Conservation (phyloP, 768 basidiomycete genomes). For the Pulveroboletus frians region DNA sequence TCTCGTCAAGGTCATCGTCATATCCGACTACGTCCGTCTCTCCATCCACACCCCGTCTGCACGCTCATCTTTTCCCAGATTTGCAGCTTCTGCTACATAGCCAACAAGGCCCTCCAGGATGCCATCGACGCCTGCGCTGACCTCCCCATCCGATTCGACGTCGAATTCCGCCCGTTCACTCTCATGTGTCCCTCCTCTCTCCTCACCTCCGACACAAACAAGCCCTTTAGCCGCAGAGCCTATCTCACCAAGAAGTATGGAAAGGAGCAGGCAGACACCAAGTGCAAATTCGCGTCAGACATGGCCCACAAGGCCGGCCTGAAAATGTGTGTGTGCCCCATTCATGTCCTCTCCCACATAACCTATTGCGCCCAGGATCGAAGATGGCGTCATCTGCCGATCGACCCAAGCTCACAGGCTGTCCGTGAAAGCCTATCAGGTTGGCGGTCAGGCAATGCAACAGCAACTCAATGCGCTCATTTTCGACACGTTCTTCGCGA, state of each 20-base stretch:
- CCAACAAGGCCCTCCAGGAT: constrained; percentile 32
- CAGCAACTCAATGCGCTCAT: constrained; percentile 32
- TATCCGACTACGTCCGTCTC: constrained; percentile 32
- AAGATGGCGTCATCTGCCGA: constrained; percentile 36
- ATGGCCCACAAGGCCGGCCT: constrained; percentile 29
- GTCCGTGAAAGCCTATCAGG: constrained; percentile 38
- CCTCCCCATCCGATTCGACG: constrained; percentile 32
- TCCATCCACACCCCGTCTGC: background rate
- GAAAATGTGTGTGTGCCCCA: constrained; percentile 16
- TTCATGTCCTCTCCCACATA: background rate
- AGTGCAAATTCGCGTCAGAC: constrained; percentile 23
- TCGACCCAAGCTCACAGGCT: constrained; percentile 43
- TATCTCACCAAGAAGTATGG: constrained; percentile 26
- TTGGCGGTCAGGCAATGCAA: constrained; percentile 39
- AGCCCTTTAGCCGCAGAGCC: constrained; percentile 17
- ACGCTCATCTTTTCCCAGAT: constrained; percentile 20
- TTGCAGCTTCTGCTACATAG: constrained; percentile 38
- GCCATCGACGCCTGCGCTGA: constrained; percentile 33
- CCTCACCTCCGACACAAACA: constrained; percentile 16
- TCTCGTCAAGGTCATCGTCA: constrained; percentile 29
- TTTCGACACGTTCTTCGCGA: constrained; percentile 39
- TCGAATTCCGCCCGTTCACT: constrained; percentile 34
- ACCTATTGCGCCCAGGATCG: constrained; percentile 23
- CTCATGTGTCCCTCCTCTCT: constrained; percentile 23
- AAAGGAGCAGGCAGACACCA: constrained; percentile 23